Percentiles rank a stretch among this genome's conserved stretches.
Evolutionary conservation across 805 yeast species (phyloP).

Genomic region (Wickerhamiella australiensis): DNA sequence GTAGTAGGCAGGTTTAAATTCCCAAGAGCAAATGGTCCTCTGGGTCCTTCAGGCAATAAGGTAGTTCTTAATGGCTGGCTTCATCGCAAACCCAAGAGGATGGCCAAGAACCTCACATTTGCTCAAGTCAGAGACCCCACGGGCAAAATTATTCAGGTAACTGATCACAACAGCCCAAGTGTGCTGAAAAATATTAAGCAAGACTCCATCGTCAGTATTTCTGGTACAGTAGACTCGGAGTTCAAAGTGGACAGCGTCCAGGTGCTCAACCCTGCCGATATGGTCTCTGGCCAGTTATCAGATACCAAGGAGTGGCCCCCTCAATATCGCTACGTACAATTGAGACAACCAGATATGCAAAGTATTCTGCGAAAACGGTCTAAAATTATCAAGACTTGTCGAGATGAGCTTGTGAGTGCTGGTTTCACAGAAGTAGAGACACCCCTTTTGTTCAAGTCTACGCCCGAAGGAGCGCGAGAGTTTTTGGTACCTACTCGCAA

Average conservation of each 20-base stretch:
- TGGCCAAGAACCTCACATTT: slow-evolving; percentile 55
- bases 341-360: slow-evolving; percentile 37
- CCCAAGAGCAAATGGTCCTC: slow-evolving; percentile 14
- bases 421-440: slow-evolving; percentile 80
- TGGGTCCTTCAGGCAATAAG: slow-evolving; percentile 1
- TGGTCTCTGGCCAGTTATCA: slow-evolving; percentile 53
- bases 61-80: slow-evolving; percentile 73
- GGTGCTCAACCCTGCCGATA: slow-evolving; percentile 49
- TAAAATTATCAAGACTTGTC: slow-evolving; percentile 27
- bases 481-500: slow-evolving; percentile 84
- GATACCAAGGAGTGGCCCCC: slow-evolving; percentile 58
- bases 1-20: slow-evolving; percentile 13
- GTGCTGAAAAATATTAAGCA: slow-evolving; percentile 41
- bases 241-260: slow-evolving; percentile 41
- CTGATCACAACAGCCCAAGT: slow-evolving; percentile 31
- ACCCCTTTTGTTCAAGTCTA: slow-evolving; percentile 82
- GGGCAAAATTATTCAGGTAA: slow-evolving; percentile 56
- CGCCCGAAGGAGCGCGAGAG: slow-evolving; percentile 97
- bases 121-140: slow-evolving; percentile 61
- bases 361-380: slow-evolving; percentile 27
- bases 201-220: slow-evolving; percentile 63
- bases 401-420: slow-evolving; percentile 29
- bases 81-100: slow-evolving; percentile 55
- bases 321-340: slow-evolving; percentile 67
- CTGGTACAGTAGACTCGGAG: slow-evolving; percentile 43